Evolutionary conservation across 805 yeast species (phyloP).

Genomic region (Candida cerambycidarum): DNA sequence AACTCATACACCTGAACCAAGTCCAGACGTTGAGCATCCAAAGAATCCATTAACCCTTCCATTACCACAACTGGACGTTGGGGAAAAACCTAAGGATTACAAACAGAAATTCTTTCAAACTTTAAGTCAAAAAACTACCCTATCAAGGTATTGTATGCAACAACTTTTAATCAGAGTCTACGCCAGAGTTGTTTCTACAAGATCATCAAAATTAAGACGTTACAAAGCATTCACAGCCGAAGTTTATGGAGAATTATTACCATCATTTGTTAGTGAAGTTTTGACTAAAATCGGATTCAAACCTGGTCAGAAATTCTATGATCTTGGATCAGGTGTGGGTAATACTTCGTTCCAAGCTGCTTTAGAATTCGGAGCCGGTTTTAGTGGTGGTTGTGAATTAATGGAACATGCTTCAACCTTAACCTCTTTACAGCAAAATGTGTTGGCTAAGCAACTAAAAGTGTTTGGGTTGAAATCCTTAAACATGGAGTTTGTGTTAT

Average conservation of each 20-base stretch:
- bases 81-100: conserved; percentile 21
- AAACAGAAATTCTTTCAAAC: conserved; percentile 20
- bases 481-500: conserved; percentile 54
- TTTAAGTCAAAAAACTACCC: conserved; percentile 19
- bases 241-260: conserved; percentile 89
- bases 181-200: conserved; percentile 75
- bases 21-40: conserved; percentile 1
- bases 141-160: conserved; percentile 50
- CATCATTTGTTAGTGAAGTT: conserved; percentile 68
- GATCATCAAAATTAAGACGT: conserved; percentile 57
- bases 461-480: conserved; percentile 67
- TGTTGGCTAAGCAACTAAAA: conserved; percentile 56
- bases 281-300: conserved; percentile 56
- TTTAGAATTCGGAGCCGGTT: conserved; percentile 72
- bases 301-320: conserved; percentile 65
- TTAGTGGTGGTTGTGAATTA: conserved; percentile 85
- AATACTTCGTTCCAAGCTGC: conserved; percentile 90
- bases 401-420: conserved; percentile 79
- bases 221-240: conserved; percentile 87
- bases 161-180: conserved; percentile 74
- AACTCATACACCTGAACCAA: conserved; percentile 5
- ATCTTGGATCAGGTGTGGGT: conserved; percentile 93
- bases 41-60: neutral
- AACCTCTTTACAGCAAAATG: conserved; percentile 58
- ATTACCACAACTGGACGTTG: neutral